phyloP scores from a whole-genome alignment of 192 early-diverging fungal genomes.

The Entomortierella beljakovae region DNA sequence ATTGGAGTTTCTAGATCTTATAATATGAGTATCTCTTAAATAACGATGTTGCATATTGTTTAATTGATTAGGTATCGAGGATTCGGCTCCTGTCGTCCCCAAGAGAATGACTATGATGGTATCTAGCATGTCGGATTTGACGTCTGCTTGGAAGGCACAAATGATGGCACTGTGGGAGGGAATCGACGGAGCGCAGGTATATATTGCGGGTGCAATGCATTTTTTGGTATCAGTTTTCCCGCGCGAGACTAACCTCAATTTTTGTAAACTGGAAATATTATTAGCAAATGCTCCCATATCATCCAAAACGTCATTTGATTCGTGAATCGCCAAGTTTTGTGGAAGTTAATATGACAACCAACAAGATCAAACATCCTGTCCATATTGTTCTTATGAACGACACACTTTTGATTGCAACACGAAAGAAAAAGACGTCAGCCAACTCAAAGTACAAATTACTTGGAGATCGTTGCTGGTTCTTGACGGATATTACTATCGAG shows the following conservation, averaged over 20 bases:
- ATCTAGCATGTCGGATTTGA: conserved; percentile 61
- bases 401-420: conserved; percentile 80
- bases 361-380: conserved; percentile 80
- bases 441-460: conserved; percentile 73
- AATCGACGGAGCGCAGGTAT: conserved; percentile 70
- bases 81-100: conserved; percentile 56
- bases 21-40: too few relatives aligned
- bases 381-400: conserved; percentile 89
- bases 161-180: conserved; percentile 69
- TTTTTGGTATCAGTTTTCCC: background rate
- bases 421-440: conserved; percentile 76
- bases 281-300: conserved; percentile 76
- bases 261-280: background rate
- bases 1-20: too few relatives aligned
- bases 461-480: conserved; percentile 82
- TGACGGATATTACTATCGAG: conserved; percentile 84
- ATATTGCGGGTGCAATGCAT: background rate
- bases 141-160: conserved; percentile 64
- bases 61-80: conserved; percentile 58
- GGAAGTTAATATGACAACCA: conserved; percentile 83
- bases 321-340: conserved; percentile 77
- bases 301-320: conserved; percentile 76
- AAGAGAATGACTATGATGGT: conserved; percentile 55
- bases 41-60: background rate
- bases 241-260: too few relatives aligned